These are phyloP conservation scores for Mortierella sp. DNA, from an alignment of 371 early-diverging fungal species.

Conservation along the genomic window DNA sequence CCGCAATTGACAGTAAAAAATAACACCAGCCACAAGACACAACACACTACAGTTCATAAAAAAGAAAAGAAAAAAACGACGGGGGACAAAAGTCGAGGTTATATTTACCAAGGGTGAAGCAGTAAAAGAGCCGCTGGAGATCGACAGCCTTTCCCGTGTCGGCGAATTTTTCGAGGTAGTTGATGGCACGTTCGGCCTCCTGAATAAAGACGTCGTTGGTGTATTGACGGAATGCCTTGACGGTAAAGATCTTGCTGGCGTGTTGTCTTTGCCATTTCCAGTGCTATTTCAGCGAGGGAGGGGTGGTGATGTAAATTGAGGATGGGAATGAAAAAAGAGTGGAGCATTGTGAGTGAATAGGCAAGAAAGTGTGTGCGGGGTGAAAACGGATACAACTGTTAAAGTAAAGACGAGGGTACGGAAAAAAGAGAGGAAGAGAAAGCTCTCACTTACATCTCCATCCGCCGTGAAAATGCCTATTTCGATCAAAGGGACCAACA, in stretches of 20 bases:
- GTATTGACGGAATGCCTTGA: slow-evolving; percentile 69
- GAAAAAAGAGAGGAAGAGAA: too few species aligned
- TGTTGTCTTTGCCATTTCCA: slow-evolving; percentile 79
- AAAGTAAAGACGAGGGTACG: not conserved
- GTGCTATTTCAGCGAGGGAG: slow-evolving; percentile 24
- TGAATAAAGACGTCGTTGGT: slow-evolving; percentile 55
- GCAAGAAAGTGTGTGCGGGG: not conserved
- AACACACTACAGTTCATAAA: too few species aligned
- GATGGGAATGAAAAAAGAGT: not conserved
- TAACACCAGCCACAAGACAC: too few species aligned
- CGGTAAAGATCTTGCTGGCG: slow-evolving; percentile 68
- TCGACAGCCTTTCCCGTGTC: slow-evolving; percentile 61
- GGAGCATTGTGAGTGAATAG: not conserved
- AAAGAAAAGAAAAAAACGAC: not conserved
- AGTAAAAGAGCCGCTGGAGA: slow-evolving; percentile 64
- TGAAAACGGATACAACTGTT: not conserved
- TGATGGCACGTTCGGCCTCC: slow-evolving; percentile 17
- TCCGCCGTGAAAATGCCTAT: slow-evolving; percentile 81
- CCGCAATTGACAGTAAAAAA: not conserved
- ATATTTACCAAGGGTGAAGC: slow-evolving; percentile 65
- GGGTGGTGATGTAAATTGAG: not conserved
- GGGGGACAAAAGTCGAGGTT: not conserved
- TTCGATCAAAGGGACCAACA: slow-evolving; percentile 60
- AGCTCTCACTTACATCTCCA: slow-evolving; percentile 59
- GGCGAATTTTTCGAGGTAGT: slow-evolving; percentile 57